These are phyloP conservation scores for Cicer cuneatum DNA, from an alignment of 306 rosid genomes.

Conservation along the genomic window DNA sequence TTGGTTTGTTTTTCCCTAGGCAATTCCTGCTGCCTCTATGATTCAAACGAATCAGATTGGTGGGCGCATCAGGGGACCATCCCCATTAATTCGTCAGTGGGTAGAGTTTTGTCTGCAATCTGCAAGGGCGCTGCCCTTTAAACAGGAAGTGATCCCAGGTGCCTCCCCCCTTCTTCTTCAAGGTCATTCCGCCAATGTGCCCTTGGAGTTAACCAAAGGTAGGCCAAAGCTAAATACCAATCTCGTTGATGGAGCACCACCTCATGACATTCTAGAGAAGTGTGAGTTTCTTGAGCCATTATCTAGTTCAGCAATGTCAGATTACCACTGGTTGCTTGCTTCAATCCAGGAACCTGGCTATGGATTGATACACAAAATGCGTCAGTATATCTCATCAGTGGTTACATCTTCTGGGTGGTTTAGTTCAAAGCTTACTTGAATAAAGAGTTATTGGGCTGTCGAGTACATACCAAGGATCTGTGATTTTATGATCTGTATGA, in stretches of 20 bases:
- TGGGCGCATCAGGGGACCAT: constrained; percentile 84
- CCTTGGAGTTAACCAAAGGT: constrained; percentile 65
- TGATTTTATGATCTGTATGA: constrained; percentile 1
- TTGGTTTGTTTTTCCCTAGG: constrained; percentile 51
- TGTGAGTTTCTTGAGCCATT: constrained; percentile 92
- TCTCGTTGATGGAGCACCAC: constrained; percentile 80
- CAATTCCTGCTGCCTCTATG: constrained; percentile 75
- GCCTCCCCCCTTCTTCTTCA: constrained; percentile 72
- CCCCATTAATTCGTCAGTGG: constrained; percentile 91
- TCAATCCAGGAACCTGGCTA: constrained; percentile 56
- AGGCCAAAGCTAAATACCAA: constrained; percentile 78
- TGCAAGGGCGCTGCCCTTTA: constrained; percentile 81
- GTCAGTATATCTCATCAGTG: constrained; percentile 43
- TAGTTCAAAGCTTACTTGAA: constrained; percentile 46
- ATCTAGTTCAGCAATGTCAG: constrained; percentile 57
- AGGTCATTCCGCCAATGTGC: constrained; percentile 46
- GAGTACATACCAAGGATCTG: not conserved
- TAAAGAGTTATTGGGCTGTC: not conserved
- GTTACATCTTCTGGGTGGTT: constrained; percentile 48
- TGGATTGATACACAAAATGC: constrained; percentile 52
- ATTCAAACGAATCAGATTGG: constrained; percentile 69
- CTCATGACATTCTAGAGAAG: constrained; percentile 63
- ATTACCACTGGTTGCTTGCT: constrained; percentile 68
- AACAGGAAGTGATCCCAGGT: constrained; percentile 91
- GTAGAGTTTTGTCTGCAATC: constrained; percentile 92